Conservation (phyloP, 192 early-diverging fungal species). For the Rhizophagus clarus region DNA sequence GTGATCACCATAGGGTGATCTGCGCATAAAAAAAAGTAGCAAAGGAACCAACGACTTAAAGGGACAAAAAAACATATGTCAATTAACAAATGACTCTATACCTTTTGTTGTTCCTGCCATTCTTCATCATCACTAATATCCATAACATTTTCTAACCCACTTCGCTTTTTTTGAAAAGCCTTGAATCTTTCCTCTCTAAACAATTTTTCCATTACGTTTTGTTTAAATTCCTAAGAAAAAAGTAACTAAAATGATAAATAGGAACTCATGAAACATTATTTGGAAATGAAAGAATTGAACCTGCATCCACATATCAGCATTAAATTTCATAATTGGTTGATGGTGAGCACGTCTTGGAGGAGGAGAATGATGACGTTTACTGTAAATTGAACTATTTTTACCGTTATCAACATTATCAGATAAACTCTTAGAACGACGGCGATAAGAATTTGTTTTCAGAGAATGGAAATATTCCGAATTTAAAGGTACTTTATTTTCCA, state of each 20-base stretch:
- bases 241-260: background rate
- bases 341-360: constrained; percentile 33
- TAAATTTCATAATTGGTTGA: constrained; percentile 36
- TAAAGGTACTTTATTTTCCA: background rate
- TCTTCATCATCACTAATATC: constrained; percentile 34
- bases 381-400: background rate
- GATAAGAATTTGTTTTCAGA: constrained; percentile 23
- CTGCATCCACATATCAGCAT: constrained; percentile 35
- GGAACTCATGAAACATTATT: background rate
- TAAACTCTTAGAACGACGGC: constrained; percentile 20
- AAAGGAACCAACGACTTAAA: background rate
- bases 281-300: constrained; percentile 12
- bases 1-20: background rate
- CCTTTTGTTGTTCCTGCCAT: constrained; percentile 32
- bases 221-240: constrained; percentile 28
- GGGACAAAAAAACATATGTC: background rate
- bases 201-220: constrained; percentile 28
- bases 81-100: background rate
- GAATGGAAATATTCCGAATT: constrained; percentile 16
- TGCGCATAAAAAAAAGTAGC: background rate
- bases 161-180: constrained; percentile 33
- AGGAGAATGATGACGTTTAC: constrained; percentile 23
- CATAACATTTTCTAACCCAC: constrained; percentile 24
- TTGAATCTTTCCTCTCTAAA: constrained; percentile 37
- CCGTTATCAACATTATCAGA: background rate